phyloP scores from a whole-genome alignment of 2,329 filamentous ascomycete species.

The Beauveria sp. region DNA sequence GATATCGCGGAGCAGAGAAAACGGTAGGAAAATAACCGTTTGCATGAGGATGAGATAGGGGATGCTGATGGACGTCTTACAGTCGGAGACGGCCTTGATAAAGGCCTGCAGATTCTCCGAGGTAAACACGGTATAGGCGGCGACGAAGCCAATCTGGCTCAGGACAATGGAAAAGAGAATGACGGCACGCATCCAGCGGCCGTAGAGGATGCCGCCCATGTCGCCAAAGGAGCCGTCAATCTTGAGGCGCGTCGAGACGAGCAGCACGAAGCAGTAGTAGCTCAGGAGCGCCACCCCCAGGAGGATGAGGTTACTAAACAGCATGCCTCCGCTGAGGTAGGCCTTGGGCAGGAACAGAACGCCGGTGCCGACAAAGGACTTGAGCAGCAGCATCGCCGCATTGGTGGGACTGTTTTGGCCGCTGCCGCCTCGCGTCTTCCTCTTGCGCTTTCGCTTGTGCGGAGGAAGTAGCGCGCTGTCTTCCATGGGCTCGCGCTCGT shows the following conservation, averaged over 20 bases:
- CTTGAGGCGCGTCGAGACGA: conserved; percentile 77
- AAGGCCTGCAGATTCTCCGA: conserved; percentile 94
- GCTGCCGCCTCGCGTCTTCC: conserved; percentile 64
- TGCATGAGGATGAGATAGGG: conserved; percentile 89
- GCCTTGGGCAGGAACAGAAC: conserved; percentile 89
- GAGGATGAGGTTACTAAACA: conserved; percentile 91
- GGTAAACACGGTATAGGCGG: conserved; percentile 94
- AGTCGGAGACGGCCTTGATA: conserved; percentile 82
- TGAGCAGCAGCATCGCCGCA: conserved; percentile 78
- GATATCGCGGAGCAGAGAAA: conserved; percentile 91
- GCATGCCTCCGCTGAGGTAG: conserved; percentile 93
- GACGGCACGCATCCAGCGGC: conserved; percentile 77
- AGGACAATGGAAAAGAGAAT: conserved; percentile 91
- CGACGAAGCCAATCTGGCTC: conserved; percentile 90
- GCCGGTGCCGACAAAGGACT: conserved; percentile 96
- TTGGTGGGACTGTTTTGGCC: conserved; percentile 73
- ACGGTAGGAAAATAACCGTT: conserved; percentile 88
- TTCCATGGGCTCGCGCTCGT: conserved; percentile 73
- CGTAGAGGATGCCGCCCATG: conserved; percentile 87
- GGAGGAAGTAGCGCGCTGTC: conserved; percentile 75
- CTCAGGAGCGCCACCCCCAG: conserved; percentile 76
- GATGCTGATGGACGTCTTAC: conserved; percentile 77
- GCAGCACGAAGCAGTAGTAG: conserved; percentile 94
- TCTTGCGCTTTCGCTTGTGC: conserved; percentile 64
- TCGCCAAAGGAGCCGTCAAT: conserved; percentile 96